These are phyloP conservation scores for Ophiocordyceps camponoti-saundersi DNA, from an alignment of 2,329 filamentous ascomycete genomes.

Conservation along the genomic window DNA sequence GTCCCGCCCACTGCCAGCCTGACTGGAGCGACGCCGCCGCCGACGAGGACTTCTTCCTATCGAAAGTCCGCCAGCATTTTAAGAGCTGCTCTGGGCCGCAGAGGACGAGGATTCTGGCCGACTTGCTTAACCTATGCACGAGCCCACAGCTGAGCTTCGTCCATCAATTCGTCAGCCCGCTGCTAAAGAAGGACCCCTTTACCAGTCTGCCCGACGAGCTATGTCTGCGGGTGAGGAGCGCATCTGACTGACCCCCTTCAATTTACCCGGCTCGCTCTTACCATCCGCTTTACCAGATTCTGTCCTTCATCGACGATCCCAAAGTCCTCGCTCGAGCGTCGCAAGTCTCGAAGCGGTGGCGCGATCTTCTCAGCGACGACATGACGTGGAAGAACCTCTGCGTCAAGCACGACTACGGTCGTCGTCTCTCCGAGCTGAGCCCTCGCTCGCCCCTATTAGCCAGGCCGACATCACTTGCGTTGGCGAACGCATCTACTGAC, in stretches of 20 bases:
- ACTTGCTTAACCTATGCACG: constrained; percentile 84
- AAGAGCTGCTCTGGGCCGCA: constrained; percentile 58
- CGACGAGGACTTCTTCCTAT: constrained; percentile 67
- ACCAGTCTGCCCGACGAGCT: constrained; percentile 82
- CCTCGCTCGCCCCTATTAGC: constrained; percentile 14
- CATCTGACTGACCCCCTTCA: not conserved
- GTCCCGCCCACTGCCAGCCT: constrained; percentile 40
- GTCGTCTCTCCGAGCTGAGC: constrained; percentile 35
- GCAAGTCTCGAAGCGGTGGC: constrained; percentile 90
- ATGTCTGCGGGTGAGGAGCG: constrained; percentile 59
- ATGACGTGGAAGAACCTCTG: constrained; percentile 97
- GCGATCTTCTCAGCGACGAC: constrained; percentile 84
- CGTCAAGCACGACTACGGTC: constrained; percentile 80
- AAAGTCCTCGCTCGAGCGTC: constrained; percentile 85
- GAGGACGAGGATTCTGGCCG: constrained; percentile 66
- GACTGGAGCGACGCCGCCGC: constrained; percentile 67
- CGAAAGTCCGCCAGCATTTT: constrained; percentile 67
- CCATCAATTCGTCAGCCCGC: constrained; percentile 83
- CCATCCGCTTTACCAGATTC: constrained; percentile 37
- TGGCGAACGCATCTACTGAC: constrained; percentile 18
- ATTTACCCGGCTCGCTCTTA: not conserved
- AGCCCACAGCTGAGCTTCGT: constrained; percentile 93
- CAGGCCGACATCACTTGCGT: constrained; percentile 12
- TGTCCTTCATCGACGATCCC: constrained; percentile 94
- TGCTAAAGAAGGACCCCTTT: constrained; percentile 93